Evolutionary conservation across 345 rosid species (phyloP).

Genomic region (Acer saccharum): DNA sequence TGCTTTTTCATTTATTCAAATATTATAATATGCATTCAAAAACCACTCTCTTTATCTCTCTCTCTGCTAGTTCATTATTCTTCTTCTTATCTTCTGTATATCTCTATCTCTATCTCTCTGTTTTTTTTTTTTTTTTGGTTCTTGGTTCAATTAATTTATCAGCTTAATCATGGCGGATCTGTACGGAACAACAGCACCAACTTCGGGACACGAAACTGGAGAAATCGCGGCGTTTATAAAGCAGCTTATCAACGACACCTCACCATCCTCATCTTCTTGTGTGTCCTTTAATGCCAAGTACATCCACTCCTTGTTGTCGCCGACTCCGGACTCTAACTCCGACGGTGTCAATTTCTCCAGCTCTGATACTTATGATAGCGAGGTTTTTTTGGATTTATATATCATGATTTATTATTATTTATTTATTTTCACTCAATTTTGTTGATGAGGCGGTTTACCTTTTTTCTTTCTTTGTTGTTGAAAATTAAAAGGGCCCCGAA

Average conservation of each 20-base stretch:
- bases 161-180: constrained; percentile 53
- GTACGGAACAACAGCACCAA: constrained; percentile 42
- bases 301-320: constrained; percentile 17
- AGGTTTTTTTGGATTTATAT: constrained; percentile 23
- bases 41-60: neutral
- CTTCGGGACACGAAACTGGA: constrained; percentile 41
- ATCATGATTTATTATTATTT: neutral
- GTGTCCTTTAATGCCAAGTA: constrained; percentile 10
- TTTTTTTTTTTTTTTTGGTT: neutral
- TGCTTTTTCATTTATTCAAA: no score
- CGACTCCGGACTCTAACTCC: neutral
- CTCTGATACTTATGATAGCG: constrained; percentile 41
- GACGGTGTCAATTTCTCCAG: constrained; percentile 26
- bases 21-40: no score
- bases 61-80: constrained; percentile 1
- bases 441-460: neutral
- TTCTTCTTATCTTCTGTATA: neutral
- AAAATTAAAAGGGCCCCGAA: constrained; percentile 37
- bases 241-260: constrained; percentile 44
- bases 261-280: constrained; percentile 33
- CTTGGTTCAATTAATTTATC: neutral
- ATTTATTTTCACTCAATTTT: constrained; percentile 13
- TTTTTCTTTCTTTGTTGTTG: neutral
- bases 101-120: neutral
- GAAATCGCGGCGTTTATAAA: constrained; percentile 52